Conservation (phyloP, 2,329 filamentous ascomycete species). For the Colletotrichum melonis region DNA sequence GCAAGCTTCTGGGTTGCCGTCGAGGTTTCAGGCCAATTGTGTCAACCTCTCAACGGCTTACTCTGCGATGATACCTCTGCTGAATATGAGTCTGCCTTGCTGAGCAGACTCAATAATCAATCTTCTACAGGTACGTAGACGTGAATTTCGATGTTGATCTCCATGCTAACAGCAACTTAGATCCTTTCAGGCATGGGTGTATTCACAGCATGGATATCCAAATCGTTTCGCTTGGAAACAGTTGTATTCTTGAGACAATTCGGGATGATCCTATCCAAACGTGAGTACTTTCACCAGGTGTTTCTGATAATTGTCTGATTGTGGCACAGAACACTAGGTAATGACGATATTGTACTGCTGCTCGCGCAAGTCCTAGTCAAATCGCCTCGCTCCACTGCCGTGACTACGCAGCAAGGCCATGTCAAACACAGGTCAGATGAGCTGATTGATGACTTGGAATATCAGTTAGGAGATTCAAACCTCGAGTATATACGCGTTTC, state of each 20-base stretch:
- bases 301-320: background rate
- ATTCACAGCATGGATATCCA: slow-evolving; percentile 61
- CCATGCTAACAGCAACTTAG: slow-evolving; percentile 6
- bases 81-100: background rate
- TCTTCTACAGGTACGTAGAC: background rate
- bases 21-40: slow-evolving; percentile 57
- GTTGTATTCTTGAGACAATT: slow-evolving; percentile 52
- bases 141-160: background rate
- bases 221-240: slow-evolving; percentile 54
- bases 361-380: slow-evolving; percentile 58
- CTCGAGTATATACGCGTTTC: slow-evolving; percentile 63
- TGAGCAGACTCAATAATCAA: background rate
- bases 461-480: slow-evolving; percentile 61
- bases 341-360: slow-evolving; percentile 58
- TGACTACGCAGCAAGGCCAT: slow-evolving; percentile 38
- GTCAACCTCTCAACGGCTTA: slow-evolving; percentile 27
- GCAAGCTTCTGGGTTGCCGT: slow-evolving; percentile 60
- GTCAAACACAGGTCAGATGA: slow-evolving; percentile 60
- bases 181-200: slow-evolving; percentile 54
- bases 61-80: background rate
- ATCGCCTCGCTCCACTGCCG: slow-evolving; percentile 1
- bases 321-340: slow-evolving; percentile 50
- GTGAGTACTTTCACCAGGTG: slow-evolving; percentile 44
- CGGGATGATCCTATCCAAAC: slow-evolving; percentile 56
- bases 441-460: slow-evolving; percentile 69